Percentiles rank a stretch among this genome's conserved stretches.
phyloP scores from a whole-genome alignment of 345 rosid genomes.

The Nephelium lappaceum region DNA sequence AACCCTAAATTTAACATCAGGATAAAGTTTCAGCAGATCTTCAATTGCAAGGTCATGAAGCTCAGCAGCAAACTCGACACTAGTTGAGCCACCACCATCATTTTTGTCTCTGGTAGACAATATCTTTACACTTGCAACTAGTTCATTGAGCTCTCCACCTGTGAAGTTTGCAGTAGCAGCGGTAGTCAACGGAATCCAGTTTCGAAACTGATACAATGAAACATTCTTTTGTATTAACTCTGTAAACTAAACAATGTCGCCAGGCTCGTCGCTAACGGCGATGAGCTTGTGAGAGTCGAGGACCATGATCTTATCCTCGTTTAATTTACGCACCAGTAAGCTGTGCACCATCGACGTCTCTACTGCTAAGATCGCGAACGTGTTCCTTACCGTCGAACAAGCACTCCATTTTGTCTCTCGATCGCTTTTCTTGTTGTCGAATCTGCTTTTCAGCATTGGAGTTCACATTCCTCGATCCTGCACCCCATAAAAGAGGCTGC shows the following conservation, averaged over 20 bases:
- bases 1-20: slow-evolving; percentile 46
- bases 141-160: slow-evolving; percentile 94
- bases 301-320: slow-evolving; percentile 95
- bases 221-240: slow-evolving; percentile 97
- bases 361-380: slow-evolving; percentile 77
- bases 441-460: slow-evolving; percentile 33
- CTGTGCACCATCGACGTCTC: slow-evolving; percentile 93
- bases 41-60: slow-evolving; percentile 67
- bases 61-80: slow-evolving; percentile 93
- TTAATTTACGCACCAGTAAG: slow-evolving; percentile 84
- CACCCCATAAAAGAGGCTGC: no score
- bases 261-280: slow-evolving; percentile 97
- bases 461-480: no score
- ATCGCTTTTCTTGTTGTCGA: slow-evolving; percentile 18
- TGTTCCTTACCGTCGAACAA: slow-evolving; percentile 90
- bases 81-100: slow-evolving; percentile 89
- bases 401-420: slow-evolving; percentile 70
- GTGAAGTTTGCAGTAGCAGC: slow-evolving; percentile 91
- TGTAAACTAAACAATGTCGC: slow-evolving; percentile 97
- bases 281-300: slow-evolving; percentile 96
- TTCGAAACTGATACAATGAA: slow-evolving; percentile 84
- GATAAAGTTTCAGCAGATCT: slow-evolving; percentile 66
- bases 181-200: slow-evolving; percentile 90
- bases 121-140: no score
- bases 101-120: no score